Percentiles rank a stretch among this genome's conserved stretches.
These are phyloP conservation scores for Candida pini DNA, from an alignment of 805 yeast species.

Conservation along the genomic window DNA sequence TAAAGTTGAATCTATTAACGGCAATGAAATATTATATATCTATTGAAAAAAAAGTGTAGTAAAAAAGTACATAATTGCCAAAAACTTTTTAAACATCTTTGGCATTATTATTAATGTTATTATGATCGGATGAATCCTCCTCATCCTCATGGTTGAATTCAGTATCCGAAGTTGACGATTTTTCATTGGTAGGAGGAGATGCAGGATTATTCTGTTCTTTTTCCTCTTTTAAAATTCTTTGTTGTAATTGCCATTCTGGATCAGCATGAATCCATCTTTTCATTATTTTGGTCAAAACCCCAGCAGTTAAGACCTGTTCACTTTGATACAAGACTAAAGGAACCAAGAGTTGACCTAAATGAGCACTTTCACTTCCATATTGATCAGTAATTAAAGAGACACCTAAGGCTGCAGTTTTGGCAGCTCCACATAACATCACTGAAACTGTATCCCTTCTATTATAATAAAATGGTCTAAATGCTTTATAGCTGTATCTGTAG, in stretches of 20 bases:
- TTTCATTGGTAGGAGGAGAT: no score
- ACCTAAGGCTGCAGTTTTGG: constrained; percentile 90
- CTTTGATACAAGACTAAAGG: constrained; percentile 84
- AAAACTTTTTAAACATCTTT: no score
- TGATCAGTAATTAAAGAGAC: constrained; percentile 64
- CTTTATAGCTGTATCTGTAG: constrained; percentile 40
- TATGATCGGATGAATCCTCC: no score
- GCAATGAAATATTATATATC: no score
- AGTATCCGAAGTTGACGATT: no score
- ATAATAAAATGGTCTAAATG: constrained; percentile 64
- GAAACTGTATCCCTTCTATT: constrained; percentile 67
- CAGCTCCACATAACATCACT: constrained; percentile 84
- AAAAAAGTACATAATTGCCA: no score
- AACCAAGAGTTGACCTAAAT: constrained; percentile 67
- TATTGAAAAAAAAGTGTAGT: no score
- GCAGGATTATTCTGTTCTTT: not conserved
- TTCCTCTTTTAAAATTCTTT: constrained; percentile 3
- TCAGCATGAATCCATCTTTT: constrained; percentile 56
- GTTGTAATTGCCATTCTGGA: constrained; percentile 12
- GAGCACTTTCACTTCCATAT: constrained; percentile 56
- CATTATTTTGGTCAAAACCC: constrained; percentile 59
- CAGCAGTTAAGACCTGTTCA: constrained; percentile 81
- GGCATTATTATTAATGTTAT: no score
- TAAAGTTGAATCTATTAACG: no score
- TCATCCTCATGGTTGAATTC: no score